Percentiles rank a stretch among this genome's conserved stretches.
These are phyloP conservation scores for Aspergillus glaucus DNA, from an alignment of 2,329 filamentous ascomycete species.

Conservation along the genomic window DNA sequence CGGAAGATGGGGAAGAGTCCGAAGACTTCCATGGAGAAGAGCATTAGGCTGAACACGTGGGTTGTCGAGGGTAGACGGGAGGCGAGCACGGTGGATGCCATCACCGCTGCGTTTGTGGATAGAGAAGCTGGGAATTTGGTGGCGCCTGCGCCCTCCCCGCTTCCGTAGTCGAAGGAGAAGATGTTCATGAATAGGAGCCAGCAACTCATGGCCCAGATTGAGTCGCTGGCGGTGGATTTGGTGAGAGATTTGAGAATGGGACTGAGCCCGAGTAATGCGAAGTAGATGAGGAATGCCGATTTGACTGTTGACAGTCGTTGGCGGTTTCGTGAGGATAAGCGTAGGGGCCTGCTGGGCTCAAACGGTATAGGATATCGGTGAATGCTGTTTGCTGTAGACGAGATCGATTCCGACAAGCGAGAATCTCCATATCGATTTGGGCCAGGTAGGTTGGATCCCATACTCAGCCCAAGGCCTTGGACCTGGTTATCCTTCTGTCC, in stretches of 20 bases:
- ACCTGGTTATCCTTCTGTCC: constrained; percentile 25
- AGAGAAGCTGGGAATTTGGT: constrained; percentile 56
- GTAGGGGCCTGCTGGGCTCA: constrained; percentile 20
- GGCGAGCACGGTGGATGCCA: constrained; percentile 91
- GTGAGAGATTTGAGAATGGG: constrained; percentile 97
- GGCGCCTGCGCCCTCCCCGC: constrained; percentile 40
- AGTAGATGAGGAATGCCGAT: constrained; percentile 88
- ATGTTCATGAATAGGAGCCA: constrained; percentile 93
- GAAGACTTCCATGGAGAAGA: constrained; percentile 97
- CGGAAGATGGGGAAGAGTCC: constrained; percentile 96
- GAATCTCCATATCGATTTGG: constrained; percentile 23
- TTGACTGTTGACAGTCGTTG: constrained; percentile 75
- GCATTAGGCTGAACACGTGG: constrained; percentile 87
- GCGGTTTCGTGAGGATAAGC: constrained; percentile 51
- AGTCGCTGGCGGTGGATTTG: constrained; percentile 82
- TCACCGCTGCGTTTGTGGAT: constrained; percentile 91
- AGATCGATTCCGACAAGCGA: constrained; percentile 41
- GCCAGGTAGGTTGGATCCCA: constrained; percentile 31
- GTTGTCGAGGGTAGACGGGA: constrained; percentile 83
- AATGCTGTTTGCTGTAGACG: constrained; percentile 17
- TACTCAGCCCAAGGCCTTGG: constrained; percentile 39
- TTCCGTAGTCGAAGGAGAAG: constrained; percentile 95
- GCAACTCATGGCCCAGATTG: constrained; percentile 94
- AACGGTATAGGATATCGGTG: constrained; percentile 12
- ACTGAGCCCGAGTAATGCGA: constrained; percentile 80